These are phyloP conservation scores for Verticillium alfalfae DNA, from an alignment of 2,329 filamentous ascomycete species.

Conservation along the genomic window DNA sequence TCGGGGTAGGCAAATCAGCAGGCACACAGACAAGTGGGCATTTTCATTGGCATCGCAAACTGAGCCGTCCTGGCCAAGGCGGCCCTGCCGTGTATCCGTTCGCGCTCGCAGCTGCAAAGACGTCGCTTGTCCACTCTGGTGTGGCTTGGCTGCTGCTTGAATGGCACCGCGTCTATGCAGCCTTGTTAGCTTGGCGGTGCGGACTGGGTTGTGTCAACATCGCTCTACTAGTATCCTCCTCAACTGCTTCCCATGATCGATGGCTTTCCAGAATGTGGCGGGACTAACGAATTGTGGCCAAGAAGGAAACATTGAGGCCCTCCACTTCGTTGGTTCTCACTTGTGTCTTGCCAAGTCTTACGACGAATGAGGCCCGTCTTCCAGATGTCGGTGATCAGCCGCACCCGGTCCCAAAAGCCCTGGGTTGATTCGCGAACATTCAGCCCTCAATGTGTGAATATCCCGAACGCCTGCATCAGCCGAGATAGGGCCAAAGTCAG, in stretches of 20 bases:
- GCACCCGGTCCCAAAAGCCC: not conserved
- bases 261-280: too few species aligned
- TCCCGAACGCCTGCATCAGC: not conserved
- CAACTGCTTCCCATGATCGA: too few species aligned
- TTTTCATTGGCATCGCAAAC: not conserved
- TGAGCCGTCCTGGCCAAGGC: not conserved
- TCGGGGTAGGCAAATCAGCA: not conserved
- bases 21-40: not conserved
- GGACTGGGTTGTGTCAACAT: not conserved
- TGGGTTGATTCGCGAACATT: not conserved
- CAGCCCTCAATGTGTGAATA: not conserved
- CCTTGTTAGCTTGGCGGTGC: not conserved
- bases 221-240: too few species aligned
- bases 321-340: not conserved
- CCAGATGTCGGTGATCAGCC: not conserved
- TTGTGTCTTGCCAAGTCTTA: not conserved
- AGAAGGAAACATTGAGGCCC: not conserved
- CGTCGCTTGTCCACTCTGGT: not conserved
- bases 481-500: not conserved
- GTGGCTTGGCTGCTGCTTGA: not conserved
- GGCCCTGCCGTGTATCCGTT: not conserved
- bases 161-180: not conserved
- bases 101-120: not conserved
- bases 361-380: not conserved
- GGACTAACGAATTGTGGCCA: not conserved